Evolutionary conservation across 2,329 filamentous ascomycete species (phyloP).

Genomic region (Penicillium sp.): DNA sequence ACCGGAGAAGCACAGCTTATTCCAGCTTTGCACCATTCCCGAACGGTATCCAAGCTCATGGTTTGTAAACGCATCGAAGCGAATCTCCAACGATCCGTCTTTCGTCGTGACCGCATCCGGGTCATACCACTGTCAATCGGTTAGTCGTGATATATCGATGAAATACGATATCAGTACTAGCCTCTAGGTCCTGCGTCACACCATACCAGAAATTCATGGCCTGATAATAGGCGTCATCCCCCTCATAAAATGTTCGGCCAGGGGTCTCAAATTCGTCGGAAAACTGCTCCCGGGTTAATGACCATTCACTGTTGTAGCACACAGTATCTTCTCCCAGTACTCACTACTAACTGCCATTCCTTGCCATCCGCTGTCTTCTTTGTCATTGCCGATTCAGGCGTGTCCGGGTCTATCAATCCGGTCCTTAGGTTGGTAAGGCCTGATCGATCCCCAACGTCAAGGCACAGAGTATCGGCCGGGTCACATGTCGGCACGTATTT

Average conservation of each 20-base stretch:
- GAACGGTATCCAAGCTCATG: conserved; percentile 60
- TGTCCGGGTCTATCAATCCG: conserved; percentile 59
- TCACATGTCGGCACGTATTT: too few species aligned
- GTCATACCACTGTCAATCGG: conserved; percentile 53
- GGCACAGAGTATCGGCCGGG: conserved; percentile 39
- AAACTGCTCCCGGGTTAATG: conserved; percentile 41
- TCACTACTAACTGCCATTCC: conserved; percentile 54
- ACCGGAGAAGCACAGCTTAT: conserved; percentile 63
- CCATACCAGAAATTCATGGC: conserved; percentile 64
- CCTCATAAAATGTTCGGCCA: conserved; percentile 61
- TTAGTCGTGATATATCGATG: background rate
- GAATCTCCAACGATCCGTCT: conserved; percentile 55
- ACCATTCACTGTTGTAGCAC: background rate
- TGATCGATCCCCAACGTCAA: conserved; percentile 43
- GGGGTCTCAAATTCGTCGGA: conserved; percentile 63
- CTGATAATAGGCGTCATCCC: conserved; percentile 61
- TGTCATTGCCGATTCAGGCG: conserved; percentile 49
- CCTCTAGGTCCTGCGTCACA: conserved; percentile 60
- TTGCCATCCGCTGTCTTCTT: conserved; percentile 53
- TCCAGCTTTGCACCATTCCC: conserved; percentile 68
- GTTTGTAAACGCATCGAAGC: conserved; percentile 57
- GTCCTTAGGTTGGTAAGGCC: conserved; percentile 56
- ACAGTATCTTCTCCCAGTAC: too few species aligned
- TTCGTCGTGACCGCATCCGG: conserved; percentile 57
- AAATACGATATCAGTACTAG: conserved; percentile 31